phyloP scores from a whole-genome alignment of 129 eudicot species.

The Dittrichia graveolens region DNA sequence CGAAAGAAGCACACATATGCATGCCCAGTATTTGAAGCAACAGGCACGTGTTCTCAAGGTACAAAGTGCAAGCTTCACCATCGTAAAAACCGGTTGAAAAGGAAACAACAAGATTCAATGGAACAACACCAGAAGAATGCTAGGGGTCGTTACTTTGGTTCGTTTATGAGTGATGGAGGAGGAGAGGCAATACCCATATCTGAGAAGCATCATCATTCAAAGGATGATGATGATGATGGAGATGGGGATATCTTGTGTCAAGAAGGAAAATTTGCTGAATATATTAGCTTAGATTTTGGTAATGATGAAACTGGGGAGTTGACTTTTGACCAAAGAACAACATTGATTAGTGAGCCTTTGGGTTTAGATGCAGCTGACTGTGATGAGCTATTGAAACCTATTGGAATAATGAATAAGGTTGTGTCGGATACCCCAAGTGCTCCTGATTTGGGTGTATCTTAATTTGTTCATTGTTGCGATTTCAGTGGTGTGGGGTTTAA shows the following conservation, averaged over 20 bases:
- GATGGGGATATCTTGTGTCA: conserved; percentile 32
- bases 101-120: conserved; percentile 39
- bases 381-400: conserved; percentile 59
- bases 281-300: conserved; percentile 54
- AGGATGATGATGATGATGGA: conserved; percentile 43
- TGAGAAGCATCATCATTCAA: conserved; percentile 34
- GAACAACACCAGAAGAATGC: conserved; percentile 55
- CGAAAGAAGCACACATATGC: conserved; percentile 96
- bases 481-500: background rate
- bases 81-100: conserved; percentile 61
- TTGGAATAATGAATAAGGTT: conserved; percentile 40
- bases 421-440: conserved; percentile 28
- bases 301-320: conserved; percentile 50
- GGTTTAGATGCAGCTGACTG: conserved; percentile 21
- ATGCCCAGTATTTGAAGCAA: conserved; percentile 88
- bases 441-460: conserved; percentile 17
- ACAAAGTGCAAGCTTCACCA: conserved; percentile 94
- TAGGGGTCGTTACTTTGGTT: conserved; percentile 79
- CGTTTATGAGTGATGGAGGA: conserved; percentile 11
- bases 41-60: conserved; percentile 72
- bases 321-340: conserved; percentile 13
- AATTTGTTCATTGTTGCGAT: conserved; percentile 12
- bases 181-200: conserved; percentile 21
- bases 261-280: conserved; percentile 62
- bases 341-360: conserved; percentile 11